Percentiles rank a stretch among this genome's conserved stretches.
Evolutionary conservation across 1,139 yeast genomes (phyloP).

Genomic region (Suhomyces choctaworum): DNA sequence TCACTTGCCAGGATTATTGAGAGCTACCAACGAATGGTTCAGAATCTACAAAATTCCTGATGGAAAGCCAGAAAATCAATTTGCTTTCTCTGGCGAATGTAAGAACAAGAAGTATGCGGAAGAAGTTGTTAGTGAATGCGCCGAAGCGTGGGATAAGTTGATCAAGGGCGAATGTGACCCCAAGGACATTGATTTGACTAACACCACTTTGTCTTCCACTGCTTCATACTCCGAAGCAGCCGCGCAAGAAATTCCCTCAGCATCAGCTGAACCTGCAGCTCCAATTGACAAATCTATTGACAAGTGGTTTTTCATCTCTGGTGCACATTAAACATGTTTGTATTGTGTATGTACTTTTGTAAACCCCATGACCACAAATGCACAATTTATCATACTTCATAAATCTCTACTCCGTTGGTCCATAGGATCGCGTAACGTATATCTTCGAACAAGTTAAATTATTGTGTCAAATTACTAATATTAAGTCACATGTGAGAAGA

Average conservation of each 20-base stretch:
- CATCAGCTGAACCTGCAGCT: conserved; percentile 74
- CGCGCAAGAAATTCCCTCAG: conserved; percentile 61
- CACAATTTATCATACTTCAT: too few species aligned
- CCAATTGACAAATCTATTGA: conserved; percentile 96
- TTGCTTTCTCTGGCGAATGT: conserved; percentile 83
- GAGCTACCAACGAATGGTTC: conserved; percentile 90
- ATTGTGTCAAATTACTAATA: too few species aligned
- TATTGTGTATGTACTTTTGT: too few species aligned
- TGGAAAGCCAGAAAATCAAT: conserved; percentile 84
- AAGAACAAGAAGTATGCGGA: conserved; percentile 69
- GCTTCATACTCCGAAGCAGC: conserved; percentile 52
- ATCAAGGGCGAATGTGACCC: conserved; percentile 55
- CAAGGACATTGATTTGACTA: conserved; percentile 49
- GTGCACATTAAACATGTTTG: conserved; percentile 56
- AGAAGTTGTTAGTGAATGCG: conserved; percentile 70
- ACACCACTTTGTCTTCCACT: conserved; percentile 69
- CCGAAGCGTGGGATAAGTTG: conserved; percentile 74
- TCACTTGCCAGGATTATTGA: conserved; percentile 80
- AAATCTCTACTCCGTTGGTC: too few species aligned
- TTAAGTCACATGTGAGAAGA: too few species aligned
- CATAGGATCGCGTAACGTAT: too few species aligned
- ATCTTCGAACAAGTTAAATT: too few species aligned
- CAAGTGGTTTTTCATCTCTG: conserved; percentile 99
- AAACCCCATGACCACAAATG: too few species aligned
- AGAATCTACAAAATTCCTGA: conserved; percentile 93